phyloP scores from a whole-genome alignment of 2,329 filamentous ascomycete species.

The Penicillium sp. region DNA sequence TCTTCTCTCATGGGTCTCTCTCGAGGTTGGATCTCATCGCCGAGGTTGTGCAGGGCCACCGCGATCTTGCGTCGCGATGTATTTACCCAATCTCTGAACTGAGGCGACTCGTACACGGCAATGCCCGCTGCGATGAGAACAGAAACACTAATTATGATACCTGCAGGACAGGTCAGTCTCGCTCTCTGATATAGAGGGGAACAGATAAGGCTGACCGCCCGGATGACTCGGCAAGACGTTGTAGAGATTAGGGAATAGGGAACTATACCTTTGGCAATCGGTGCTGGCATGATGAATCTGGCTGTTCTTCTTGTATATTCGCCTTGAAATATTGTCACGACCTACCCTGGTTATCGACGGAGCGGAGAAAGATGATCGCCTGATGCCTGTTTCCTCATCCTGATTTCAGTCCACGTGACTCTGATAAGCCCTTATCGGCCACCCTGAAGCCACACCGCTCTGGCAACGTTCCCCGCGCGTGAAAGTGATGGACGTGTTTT shows the following conservation, averaged over 20 bases:
- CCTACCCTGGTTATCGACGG: background rate
- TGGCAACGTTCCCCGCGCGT: slow-evolving; percentile 30
- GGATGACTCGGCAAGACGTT: slow-evolving; percentile 9
- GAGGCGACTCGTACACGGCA: slow-evolving; percentile 61
- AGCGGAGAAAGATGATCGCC: slow-evolving; percentile 5
- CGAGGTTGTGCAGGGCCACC: slow-evolving; percentile 55
- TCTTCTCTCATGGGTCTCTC: slow-evolving; percentile 37
- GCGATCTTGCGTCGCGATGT: slow-evolving; percentile 60
- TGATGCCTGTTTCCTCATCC: slow-evolving; percentile 18
- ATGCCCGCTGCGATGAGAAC: slow-evolving; percentile 60
- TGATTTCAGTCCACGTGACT: slow-evolving; percentile 32
- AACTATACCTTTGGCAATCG: slow-evolving; percentile 47
- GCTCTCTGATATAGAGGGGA: slow-evolving; percentile 8
- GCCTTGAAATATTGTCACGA: background rate
- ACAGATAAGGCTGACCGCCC: slow-evolving; percentile 34
- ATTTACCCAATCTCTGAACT: slow-evolving; percentile 60
- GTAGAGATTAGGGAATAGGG: background rate
- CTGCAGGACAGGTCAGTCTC: slow-evolving; percentile 38
- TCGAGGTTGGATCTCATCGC: slow-evolving; percentile 56
- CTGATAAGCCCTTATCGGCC: slow-evolving; percentile 31
- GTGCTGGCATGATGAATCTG: slow-evolving; percentile 42
- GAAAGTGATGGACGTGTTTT: slow-evolving; percentile 15
- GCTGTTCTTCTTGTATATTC: background rate
- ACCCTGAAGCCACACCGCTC: slow-evolving; percentile 35
- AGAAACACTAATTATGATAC: slow-evolving; percentile 59